These are phyloP conservation scores for Guillardia theta DNA, from an alignment of 78 protist species.

Conservation along the genomic window DNA sequence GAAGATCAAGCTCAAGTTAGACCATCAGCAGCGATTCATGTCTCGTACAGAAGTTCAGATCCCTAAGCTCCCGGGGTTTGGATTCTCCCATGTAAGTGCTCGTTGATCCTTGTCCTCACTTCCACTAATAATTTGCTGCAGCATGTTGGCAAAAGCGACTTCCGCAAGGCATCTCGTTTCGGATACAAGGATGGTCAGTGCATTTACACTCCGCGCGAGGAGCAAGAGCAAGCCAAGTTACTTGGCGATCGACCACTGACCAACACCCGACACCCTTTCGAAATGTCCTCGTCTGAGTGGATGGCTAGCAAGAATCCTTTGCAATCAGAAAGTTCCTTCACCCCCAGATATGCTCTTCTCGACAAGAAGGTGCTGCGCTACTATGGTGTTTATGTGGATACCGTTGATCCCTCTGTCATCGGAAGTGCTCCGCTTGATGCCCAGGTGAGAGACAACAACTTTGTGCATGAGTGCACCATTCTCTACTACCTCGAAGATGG, in stretches of 20 bases:
- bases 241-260: background rate
- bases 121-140: background rate
- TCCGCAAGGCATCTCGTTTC: background rate
- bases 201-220: background rate
- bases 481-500: constrained; percentile 22
- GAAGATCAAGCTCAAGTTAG: no score
- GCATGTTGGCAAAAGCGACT: background rate
- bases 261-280: background rate
- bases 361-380: background rate
- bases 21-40: no score
- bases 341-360: background rate
- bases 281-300: background rate
- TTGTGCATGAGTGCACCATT: background rate
- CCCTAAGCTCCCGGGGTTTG: background rate
- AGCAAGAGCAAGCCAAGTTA: background rate
- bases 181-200: background rate
- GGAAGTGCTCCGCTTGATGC: background rate
- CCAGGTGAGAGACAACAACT: background rate
- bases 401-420: background rate
- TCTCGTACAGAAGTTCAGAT: no score
- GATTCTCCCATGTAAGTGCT: background rate
- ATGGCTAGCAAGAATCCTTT: background rate
- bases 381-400: background rate
- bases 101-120: background rate
- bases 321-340: background rate